A percentile compares a stretch with the other conserved stretches of the same genome.
Conservation (phyloP, 345 rosid genomes). For the Populus simonii region DNA sequence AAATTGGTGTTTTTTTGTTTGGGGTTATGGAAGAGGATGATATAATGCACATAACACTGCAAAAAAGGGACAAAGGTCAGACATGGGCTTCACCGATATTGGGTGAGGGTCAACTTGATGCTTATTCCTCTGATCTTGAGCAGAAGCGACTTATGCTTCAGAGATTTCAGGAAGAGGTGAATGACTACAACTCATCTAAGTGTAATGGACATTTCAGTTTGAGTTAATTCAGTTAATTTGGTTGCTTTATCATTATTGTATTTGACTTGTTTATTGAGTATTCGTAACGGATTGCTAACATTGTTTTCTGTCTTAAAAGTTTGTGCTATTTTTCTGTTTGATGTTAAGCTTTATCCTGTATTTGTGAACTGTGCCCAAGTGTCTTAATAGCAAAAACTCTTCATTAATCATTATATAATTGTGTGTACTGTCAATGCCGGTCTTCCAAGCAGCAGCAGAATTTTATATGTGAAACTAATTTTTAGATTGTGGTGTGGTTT, state of each 20-base stretch:
- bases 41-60: slow-evolving; percentile 75
- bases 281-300: background rate
- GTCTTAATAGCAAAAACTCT: background rate
- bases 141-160: slow-evolving; percentile 94
- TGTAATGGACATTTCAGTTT: background rate
- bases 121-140: slow-evolving; percentile 62
- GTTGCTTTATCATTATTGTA: background rate
- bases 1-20: background rate
- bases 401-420: background rate
- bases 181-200: background rate
- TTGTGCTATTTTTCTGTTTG: background rate
- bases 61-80: slow-evolving; percentile 89
- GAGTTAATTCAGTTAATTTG: background rate
- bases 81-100: slow-evolving; percentile 83
- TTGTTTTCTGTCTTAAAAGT: background rate
- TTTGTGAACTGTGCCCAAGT: background rate
- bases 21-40: slow-evolving; percentile 57
- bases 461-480: background rate
- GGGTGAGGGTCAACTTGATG: slow-evolving; percentile 78
- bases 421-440: background rate
- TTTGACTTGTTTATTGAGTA: background rate
- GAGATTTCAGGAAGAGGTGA: slow-evolving; percentile 96
- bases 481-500: no score
- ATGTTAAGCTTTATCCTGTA: background rate
- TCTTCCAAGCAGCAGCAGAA: background rate